Evolutionary conservation across 2,329 filamentous ascomycete species (phyloP), one percentile per base, ranked within the genome.

Genomic region (Nemania diffusa): DNA sequence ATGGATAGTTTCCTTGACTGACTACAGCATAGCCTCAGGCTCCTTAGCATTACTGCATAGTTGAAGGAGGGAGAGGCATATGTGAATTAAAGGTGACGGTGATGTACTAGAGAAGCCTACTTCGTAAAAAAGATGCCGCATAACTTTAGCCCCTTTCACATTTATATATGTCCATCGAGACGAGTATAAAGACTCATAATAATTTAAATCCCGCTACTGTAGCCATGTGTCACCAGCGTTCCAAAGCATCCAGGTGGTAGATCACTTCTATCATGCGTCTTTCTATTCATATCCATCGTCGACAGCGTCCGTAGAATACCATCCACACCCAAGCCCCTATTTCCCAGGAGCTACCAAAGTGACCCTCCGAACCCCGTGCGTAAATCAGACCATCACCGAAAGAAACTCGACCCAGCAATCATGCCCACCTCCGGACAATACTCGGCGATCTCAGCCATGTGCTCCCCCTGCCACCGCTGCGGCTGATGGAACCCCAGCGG

Each of bases 341-440:
- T 34, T 9, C 8, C 13, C 32, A 40, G 11, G 37, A 15, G 37
- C 37, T 40, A 17, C 37, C 37, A 15, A 4, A 40, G n/a, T 17
- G 17, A 40, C 37, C 13, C 37, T 5, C 5, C 5, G 17, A 40
- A 40, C 11, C 5, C 37, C 5, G 17, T 40, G 5, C 37, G 4
- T 2, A 17, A 40, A 29, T 26, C 48, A 17, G 9, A 22, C 46
- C 46, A 26, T 50, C 46, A 51, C 24, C 48, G 9, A 62, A 69
- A 70, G 53, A 69, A 70, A 20, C 29, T 63, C 26, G 63, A 59
- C 34, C 67, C 70, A 46, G 62, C 58, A 60, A 70, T 70, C 69
- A 71, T 73, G 34, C 69, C 70, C n/a, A 72, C 69, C 67, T 79
- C 77, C 9, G 76, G 75, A 69, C 77, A 79, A 68, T 75, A 78